Evolutionary conservation across 768 basidiomycete genomes (phyloP), one percentile per base, ranked within the genome.

Genomic region (Psilocybe cyanescens): DNA sequence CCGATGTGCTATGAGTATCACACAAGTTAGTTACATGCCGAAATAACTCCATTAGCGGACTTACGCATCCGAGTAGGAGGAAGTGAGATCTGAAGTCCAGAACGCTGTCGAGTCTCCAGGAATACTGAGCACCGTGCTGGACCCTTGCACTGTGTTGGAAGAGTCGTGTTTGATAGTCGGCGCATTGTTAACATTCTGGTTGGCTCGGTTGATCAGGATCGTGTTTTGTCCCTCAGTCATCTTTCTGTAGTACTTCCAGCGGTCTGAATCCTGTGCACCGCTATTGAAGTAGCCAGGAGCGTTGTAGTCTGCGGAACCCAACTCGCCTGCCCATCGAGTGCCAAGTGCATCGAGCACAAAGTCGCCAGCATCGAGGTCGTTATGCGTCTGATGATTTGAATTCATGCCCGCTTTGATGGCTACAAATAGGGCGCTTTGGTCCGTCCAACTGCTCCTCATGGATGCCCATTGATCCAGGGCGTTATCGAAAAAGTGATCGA

Each of bases 221-320:
- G 95, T 95, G 80, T 99, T 99, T 79, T 99, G 97, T 2, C 97
- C 97, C 76, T 97, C 94, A 3, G 97, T 97, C 77, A 89, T 87
- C 82, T 96, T 99, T 72, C 96, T 85, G 82, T 97, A 99, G 79
- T 97, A 99, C 63, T 84, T 68, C 96, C 95, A 99, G 57, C 97
- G 83, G 24, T 78, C 72, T 50, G 87, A 83, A 61, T 80, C 76
- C 73, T 97, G 94, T 0, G 74, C 71, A 65, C 93, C 94, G 59
- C 73, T 85, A 31, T 73, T 78, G 81, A 99, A 99, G 79, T 99
- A 99, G 39, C 82, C 81, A 1, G 75, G 70, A 2, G 94, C 79
- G 39, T 59, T 63, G 73, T 99, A 99, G 72, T 99, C 86, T 3
- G 83, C 95, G 4, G 90, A 92, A 4, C 97, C 97, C 49, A 95